These are phyloP conservation scores for Bigelowiella natans DNA, from an alignment of 78 protist genomes.

Conservation along the genomic window DNA sequence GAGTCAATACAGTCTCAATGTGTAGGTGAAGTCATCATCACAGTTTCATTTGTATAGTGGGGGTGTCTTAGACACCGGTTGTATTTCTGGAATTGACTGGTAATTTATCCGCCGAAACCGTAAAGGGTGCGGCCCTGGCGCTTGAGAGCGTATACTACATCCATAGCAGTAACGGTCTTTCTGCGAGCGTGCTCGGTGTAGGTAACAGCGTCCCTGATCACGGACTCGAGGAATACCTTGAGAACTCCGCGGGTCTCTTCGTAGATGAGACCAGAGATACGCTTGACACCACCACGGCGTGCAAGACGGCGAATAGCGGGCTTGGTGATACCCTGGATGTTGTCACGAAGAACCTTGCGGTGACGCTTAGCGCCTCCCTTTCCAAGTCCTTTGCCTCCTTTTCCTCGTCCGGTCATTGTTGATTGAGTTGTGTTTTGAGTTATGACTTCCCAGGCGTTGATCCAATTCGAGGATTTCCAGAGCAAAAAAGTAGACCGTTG, in stretches of 20 bases:
- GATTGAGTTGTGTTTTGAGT: not conserved
- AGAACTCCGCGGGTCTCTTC: constrained; percentile 37
- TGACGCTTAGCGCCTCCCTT: constrained; percentile 48
- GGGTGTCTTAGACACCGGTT: no score
- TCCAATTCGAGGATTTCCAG: no score
- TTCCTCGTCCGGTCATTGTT: constrained; percentile 37
- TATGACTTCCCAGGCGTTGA: no score
- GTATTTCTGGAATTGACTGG: no score
- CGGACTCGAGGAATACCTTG: constrained; percentile 16
- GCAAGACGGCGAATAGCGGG: constrained; percentile 51
- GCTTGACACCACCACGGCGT: constrained; percentile 49
- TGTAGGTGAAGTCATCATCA: no score
- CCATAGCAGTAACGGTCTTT: constrained; percentile 43
- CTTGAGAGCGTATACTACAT: constrained; percentile 41
- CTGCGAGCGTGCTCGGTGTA: constrained; percentile 45
- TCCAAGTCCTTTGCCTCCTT: constrained; percentile 44
- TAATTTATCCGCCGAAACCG: constrained; percentile 43
- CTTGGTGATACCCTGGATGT: constrained; percentile 46
- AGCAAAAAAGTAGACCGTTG: no score
- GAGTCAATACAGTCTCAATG: no score
- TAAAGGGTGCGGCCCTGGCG: constrained; percentile 45
- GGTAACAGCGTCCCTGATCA: constrained; percentile 36
- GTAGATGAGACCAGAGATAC: constrained; percentile 33
- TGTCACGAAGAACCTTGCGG: constrained; percentile 35
- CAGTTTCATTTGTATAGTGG: no score